phyloP scores from a whole-genome alignment of 257 asterid genomes.

The Gynochthodes officinalis region DNA sequence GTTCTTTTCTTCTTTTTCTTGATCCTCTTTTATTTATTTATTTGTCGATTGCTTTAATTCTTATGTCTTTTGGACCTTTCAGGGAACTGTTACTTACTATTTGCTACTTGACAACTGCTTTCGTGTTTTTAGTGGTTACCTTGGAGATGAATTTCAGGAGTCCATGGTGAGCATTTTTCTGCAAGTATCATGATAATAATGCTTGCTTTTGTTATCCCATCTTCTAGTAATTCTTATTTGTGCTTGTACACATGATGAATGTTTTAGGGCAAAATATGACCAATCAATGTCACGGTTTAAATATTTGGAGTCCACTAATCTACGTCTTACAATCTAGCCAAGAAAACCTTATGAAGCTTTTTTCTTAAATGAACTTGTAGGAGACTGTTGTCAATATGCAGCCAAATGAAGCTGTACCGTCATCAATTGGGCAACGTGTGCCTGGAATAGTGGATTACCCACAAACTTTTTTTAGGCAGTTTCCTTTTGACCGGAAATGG shows the following conservation, averaged over 20 bases:
- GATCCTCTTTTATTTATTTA: conserved; percentile 6
- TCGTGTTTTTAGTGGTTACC: conserved; percentile 72
- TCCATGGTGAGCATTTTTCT: conserved; percentile 46
- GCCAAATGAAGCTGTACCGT: conserved; percentile 46
- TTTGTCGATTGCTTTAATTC: conserved; percentile 1
- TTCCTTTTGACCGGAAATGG: conserved; percentile 72
- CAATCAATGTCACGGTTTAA: not conserved
- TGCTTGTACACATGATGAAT: not conserved
- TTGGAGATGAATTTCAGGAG: conserved; percentile 91
- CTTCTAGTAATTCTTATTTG: not conserved
- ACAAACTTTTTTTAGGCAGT: conserved; percentile 62
- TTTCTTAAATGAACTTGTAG: conserved; percentile 22
- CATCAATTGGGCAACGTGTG: conserved; percentile 56
- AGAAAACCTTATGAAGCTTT: no score
- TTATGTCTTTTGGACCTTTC: conserved; percentile 27
- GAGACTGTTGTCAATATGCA: conserved; percentile 41
- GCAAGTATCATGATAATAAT: conserved; percentile 14
- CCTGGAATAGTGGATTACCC: conserved; percentile 58
- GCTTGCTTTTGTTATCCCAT: not conserved
- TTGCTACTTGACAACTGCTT: conserved; percentile 83
- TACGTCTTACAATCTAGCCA: not conserved
- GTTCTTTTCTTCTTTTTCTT: conserved; percentile 6
- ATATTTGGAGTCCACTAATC: not conserved
- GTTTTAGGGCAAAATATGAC: not conserved
- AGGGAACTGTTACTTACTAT: conserved; percentile 91